Evolutionary conservation across 2,329 filamentous ascomycete species (phyloP).

Genomic region (Exophiala lecanii-corni): DNA sequence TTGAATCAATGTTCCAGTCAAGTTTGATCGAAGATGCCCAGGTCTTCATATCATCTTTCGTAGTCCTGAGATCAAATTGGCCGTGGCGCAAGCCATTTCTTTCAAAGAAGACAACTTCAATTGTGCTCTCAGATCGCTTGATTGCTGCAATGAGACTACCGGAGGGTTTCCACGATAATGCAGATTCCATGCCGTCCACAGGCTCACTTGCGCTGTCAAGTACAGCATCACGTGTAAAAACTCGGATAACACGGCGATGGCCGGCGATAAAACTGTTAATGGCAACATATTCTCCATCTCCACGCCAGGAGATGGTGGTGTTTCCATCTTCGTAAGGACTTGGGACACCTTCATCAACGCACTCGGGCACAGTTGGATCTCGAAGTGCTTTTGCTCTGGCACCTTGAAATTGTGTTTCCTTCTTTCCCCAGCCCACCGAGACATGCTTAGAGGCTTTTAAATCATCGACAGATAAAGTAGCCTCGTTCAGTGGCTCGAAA

Average conservation of each 20-base stretch:
- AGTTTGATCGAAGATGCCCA: slow-evolving; percentile 60
- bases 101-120: slow-evolving; percentile 92
- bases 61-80: slow-evolving; percentile 74
- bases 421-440: slow-evolving; percentile 96
- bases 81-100: slow-evolving; percentile 96
- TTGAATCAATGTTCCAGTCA: slow-evolving; percentile 89
- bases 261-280: slow-evolving; percentile 71
- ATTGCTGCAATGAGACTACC: slow-evolving; percentile 89
- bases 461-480: slow-evolving; percentile 68
- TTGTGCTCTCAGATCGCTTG: slow-evolving; percentile 57
- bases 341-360: slow-evolving; percentile 74
- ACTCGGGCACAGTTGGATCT: slow-evolving; percentile 92
- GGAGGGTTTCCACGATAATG: slow-evolving; percentile 84
- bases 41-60: slow-evolving; percentile 52
- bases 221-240: slow-evolving; percentile 84
- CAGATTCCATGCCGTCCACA: slow-evolving; percentile 81
- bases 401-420: slow-evolving; percentile 95
- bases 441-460: slow-evolving; percentile 87
- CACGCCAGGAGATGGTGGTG: slow-evolving; percentile 82
- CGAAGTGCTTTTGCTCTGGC: slow-evolving; percentile 79
- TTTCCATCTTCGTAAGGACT: slow-evolving; percentile 68
- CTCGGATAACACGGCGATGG: slow-evolving; percentile 72
- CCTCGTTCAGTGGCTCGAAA: slow-evolving; percentile 78
- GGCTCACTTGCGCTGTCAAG: slow-evolving; percentile 94
- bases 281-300: slow-evolving; percentile 86